Percentiles rank a stretch among this genome's conserved stretches.
These are phyloP conservation scores for Cyclanthera cordifolia DNA, from an alignment of 306 rosid species.

Conservation along the genomic window DNA sequence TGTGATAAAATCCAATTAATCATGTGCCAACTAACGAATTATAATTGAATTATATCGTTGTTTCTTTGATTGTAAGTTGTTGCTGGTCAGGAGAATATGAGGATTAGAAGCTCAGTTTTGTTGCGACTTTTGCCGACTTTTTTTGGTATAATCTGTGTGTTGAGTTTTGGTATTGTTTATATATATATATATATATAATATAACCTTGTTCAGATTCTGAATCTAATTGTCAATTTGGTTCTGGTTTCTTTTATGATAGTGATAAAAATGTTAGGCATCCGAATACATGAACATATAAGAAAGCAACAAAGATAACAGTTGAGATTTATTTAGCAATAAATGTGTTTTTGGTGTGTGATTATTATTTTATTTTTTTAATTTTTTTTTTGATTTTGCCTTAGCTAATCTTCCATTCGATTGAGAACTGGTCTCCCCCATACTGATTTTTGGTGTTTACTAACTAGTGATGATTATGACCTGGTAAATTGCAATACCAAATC, in stretches of 20 bases:
- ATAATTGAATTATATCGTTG: not conserved
- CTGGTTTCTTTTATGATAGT: not conserved
- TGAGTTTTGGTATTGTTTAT: not conserved
- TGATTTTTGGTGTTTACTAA: not conserved
- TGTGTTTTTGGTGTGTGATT: too few relatives aligned
- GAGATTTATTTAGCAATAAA: too few relatives aligned
- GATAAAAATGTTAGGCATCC: too few relatives aligned
- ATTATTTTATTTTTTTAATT: too few relatives aligned
- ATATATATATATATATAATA: not conserved
- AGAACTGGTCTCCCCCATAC: too few relatives aligned
- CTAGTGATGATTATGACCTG: not conserved
- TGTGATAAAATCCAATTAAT: not conserved
- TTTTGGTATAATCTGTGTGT: not conserved
- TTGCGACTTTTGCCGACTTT: not conserved
- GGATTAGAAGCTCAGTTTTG: conserved; percentile 1
- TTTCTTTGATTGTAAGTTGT: not conserved
- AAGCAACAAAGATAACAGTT: too few relatives aligned
- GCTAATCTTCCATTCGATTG: too few relatives aligned
- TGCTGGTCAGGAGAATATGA: not conserved
- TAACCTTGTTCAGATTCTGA: not conserved
- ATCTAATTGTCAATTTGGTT: not conserved
- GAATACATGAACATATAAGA: too few relatives aligned
- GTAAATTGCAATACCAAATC: too few relatives aligned
- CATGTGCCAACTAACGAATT: not conserved
- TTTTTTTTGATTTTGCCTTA: too few relatives aligned